These are phyloP conservation scores for Trichoderma cornu-damae DNA, from an alignment of 2,329 filamentous ascomycete genomes.

Conservation along the genomic window DNA sequence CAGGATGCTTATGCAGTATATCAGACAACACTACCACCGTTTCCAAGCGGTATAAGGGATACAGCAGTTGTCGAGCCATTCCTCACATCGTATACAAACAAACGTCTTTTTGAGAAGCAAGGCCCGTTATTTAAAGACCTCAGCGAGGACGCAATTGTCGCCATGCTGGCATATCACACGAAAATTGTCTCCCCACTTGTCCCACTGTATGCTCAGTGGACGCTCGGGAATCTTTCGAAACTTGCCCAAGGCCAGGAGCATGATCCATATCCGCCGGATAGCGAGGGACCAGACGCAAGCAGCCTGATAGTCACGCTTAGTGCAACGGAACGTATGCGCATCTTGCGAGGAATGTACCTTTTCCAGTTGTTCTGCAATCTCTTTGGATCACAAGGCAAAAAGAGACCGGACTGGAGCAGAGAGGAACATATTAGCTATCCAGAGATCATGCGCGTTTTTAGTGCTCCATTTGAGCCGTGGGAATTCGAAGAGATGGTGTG, in stretches of 20 bases:
- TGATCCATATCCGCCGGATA: not conserved
- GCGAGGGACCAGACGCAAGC: not conserved
- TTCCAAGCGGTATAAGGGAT: not conserved
- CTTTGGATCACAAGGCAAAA: not conserved
- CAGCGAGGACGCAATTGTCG: conserved; percentile 1
- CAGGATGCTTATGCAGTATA: conserved; percentile 16
- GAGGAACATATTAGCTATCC: not conserved
- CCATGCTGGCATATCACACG: conserved; percentile 2
- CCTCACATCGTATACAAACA: not conserved
- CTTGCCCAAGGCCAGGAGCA: not conserved
- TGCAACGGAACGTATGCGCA: conserved; percentile 5
- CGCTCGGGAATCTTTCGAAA: not conserved
- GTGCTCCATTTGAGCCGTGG: conserved; percentile 6
- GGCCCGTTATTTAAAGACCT: not conserved
- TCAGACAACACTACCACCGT: not conserved
- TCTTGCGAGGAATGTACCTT: conserved; percentile 17
- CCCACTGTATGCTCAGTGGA: not conserved
- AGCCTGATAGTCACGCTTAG: not conserved
- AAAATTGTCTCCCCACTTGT: not conserved
- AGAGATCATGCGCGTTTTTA: not conserved
- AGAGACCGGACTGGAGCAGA: not conserved
- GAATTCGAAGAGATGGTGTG: conserved; percentile 14
- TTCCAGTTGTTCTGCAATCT: conserved; percentile 20
- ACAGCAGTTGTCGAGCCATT: not conserved
- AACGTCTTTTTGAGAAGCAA: not conserved